Base-by-base conservation (phyloP, 2,329 filamentous ascomycete genomes). In the Neofusicoccum sp. region DNA sequence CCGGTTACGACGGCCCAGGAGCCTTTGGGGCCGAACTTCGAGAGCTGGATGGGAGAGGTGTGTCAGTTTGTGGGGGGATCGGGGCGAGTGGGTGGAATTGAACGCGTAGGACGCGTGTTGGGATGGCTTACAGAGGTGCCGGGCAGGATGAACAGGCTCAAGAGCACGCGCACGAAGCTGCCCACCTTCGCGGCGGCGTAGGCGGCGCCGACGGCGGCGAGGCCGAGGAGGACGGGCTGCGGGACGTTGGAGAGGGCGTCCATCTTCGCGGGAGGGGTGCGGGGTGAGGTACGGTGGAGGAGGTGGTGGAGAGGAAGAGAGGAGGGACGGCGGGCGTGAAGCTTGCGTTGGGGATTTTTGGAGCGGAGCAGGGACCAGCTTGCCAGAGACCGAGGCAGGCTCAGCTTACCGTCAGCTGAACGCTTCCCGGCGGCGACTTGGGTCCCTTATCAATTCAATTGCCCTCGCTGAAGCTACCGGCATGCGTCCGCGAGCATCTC, bases 1-100 rank as follows among this genome's bases (percentile, higher is more conserved):
- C 95, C 95, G 28, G 95, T 99, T 41, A 99, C 84, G 60, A 99
- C 86, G 33, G 91, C 95, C 93, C 93, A 99, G 62, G 89, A 93
- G 64, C 93, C 93, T 70, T 91, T 91, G 68, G 89, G 89, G 67
- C 93, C 95, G 78, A 96, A 98, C 67, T 89, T 91, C 68, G 88
- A 88, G 62, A 99, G 87, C 93, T 96, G 62, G 9, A 28, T 3
- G 16, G n/a, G 40, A 30, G 7, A 26, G 31, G 33, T 33, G n/a
- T n/a, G n/a, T n/a, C n/a, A n/a, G n/a, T n/a, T n/a, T n/a, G n/a
- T n/a, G n/a, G n/a, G 6, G 11, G 36, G 3, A 31, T 31, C 8
- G 3, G 6, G 26, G 38, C n/a, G 9, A 56, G 40, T 51, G 59
- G 4, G 44, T 28, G 20, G 44, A 58, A 38, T 9, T 31, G n/a